phyloP scores from a whole-genome alignment of 2,329 filamentous ascomycete species.

The Raffaelea arxii region DNA sequence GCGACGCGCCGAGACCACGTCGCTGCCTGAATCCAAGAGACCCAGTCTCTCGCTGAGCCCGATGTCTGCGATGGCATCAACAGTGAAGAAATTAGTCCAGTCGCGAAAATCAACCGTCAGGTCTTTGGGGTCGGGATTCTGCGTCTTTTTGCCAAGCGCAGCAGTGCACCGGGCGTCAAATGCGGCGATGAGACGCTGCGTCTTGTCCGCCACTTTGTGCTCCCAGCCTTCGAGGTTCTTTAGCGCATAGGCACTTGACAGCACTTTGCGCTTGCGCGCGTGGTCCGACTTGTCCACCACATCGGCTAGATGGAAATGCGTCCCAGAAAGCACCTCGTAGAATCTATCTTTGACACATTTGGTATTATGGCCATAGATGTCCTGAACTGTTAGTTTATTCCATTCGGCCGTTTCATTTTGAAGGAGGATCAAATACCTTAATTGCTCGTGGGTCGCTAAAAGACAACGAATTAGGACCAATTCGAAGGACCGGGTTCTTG shows the following conservation, averaged over 20 bases:
- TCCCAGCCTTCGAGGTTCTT: slow-evolving; percentile 47
- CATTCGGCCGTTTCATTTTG: not conserved
- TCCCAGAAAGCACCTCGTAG: slow-evolving; percentile 34
- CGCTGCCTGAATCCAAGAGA: slow-evolving; percentile 31
- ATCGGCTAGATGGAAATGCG: slow-evolving; percentile 42
- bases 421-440: slow-evolving; percentile 17
- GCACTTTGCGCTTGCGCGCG: slow-evolving; percentile 37
- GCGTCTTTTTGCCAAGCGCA: slow-evolving; percentile 20
- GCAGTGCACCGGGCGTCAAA: slow-evolving; percentile 31
- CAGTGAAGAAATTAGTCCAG: slow-evolving; percentile 30
- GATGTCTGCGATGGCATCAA: slow-evolving; percentile 42
- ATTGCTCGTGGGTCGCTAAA: slow-evolving; percentile 31
- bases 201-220: slow-evolving; percentile 43
- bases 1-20: slow-evolving; percentile 32
- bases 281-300: slow-evolving; percentile 42
- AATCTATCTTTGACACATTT: slow-evolving; percentile 38
- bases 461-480: slow-evolving; percentile 33
- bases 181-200: slow-evolving; percentile 30
- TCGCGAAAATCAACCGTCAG: slow-evolving; percentile 38
- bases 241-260: slow-evolving; percentile 40
- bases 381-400: slow-evolving; percentile 10
- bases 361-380: slow-evolving; percentile 41
- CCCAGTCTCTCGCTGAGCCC: slow-evolving; percentile 38
- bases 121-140: slow-evolving; percentile 22
- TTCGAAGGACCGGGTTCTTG: slow-evolving; percentile 32